Evolutionary conservation across 164 flowering plant species (phyloP), one percentile per base, ranked within the genome.

Genomic region (Akebia trifoliata): DNA sequence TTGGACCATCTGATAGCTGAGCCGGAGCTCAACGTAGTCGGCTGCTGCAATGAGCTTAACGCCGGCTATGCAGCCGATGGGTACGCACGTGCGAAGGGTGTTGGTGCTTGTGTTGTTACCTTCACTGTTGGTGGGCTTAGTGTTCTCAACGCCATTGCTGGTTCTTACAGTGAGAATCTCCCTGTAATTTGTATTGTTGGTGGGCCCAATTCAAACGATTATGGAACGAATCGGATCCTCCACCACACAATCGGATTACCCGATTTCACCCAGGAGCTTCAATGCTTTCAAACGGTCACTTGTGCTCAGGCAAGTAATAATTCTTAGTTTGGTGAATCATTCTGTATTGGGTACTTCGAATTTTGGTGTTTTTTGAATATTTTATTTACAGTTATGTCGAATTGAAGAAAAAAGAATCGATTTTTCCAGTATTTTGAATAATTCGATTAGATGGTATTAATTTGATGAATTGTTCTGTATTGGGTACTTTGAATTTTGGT

Each of bases 51-150:
- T 69, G 88, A 83, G 74, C 83, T 83, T 34, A 83, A 83, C 71
- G 88, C 85, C 14, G 88, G 88, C n/a, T 83, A 83, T 38, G 88
- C 85, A 0, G 88, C 88, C 9, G 88, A 83, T 50, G 88, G 88
- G 8, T 83, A 83, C 55, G 88, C 88, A 0, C 72, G 88, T 3
- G 69, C 85, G 15, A 62, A 53, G 38, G 88, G 88, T 2, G 83
- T 80, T 6, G 88, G 88, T 14, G 88, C 85, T 0, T 83, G 88
- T 42, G 85, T 64, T 24, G 88, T 78, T 24, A 83, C 85, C 5
- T 80, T 80, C 77, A 83, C 85, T 14, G 88, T 83, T 8, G 88
- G 88, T 9, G 85, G 88, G 4, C 81, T 83, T 21, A 80, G 85
- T 63, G 76, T 80, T 8, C 40, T 83, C 22, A 83, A 83, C 59